Conservation (phyloP, 306 rosid species). For the Albizia julibrissin region DNA sequence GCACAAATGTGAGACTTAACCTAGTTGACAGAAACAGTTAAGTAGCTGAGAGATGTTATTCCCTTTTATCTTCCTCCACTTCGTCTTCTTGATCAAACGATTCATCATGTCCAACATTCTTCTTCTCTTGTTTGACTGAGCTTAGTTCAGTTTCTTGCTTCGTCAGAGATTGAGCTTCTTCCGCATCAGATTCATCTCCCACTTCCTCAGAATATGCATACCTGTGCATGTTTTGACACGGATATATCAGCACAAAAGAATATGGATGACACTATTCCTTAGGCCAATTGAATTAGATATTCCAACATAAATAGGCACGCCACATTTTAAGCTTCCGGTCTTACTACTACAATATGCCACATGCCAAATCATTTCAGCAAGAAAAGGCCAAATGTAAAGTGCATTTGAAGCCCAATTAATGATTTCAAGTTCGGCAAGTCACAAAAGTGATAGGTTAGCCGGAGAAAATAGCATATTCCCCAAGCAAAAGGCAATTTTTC, state of each 20-base stretch:
- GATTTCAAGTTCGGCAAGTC: background rate
- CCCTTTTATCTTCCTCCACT: constrained; percentile 82
- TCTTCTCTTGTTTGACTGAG: constrained; percentile 66
- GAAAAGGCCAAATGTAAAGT: background rate
- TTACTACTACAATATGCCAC: constrained; percentile 4
- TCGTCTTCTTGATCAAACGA: constrained; percentile 57
- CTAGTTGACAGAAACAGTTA: constrained; percentile 18
- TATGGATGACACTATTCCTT: background rate
- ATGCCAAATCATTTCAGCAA: constrained; percentile 6
- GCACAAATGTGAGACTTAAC: constrained; percentile 33
- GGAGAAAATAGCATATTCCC: constrained; percentile 5
- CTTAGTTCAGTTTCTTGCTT: constrained; percentile 72
- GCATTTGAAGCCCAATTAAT: background rate
- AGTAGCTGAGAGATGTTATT: constrained; percentile 38
- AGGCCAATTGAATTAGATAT: constrained; percentile 25
- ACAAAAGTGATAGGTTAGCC: background rate
- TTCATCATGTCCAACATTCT: constrained; percentile 33
- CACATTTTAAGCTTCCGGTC: background rate
- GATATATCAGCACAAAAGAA: constrained; percentile 23
- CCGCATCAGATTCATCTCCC: constrained; percentile 83
- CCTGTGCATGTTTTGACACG: constrained; percentile 42
- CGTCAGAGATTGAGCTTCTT: constrained; percentile 73
- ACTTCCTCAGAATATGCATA: constrained; percentile 92
- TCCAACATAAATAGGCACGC: background rate
- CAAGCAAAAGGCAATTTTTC: constrained; percentile 19